Evolutionary conservation across 1,139 yeast genomes (phyloP), one percentile per base, ranked within the genome.

Genomic region (Pneumocystis oryctolagi): DNA sequence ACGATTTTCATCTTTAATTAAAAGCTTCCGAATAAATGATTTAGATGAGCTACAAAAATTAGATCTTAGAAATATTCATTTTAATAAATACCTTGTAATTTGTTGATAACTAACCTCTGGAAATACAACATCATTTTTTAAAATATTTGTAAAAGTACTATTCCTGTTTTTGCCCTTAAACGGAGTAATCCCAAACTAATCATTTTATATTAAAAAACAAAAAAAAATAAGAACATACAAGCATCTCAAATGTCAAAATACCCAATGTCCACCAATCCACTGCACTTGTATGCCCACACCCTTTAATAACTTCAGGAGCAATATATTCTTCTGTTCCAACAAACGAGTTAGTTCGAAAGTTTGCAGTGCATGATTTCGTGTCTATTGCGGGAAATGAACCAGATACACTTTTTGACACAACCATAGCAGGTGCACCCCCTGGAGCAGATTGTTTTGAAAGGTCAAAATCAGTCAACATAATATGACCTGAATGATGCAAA

Each of bases 211-310:
- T 57, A 35, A 57, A 57, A 57, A 9, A 35, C 9, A 25, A 35
- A 9, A 56, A 56, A 57, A 20, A 20, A 12, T 8, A 25, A 37
- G 20, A 35, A 14, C 59, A 35, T 39, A 57, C 59, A 56, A 92
- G 77, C 98, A 92, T 92, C 72, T 92, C 98, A 73, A 83, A 92
- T 32, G 89, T 78, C 69, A 92, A 80, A 47, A 92, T 89, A 1
- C 98, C 98, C 66, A 92, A 77, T 0, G 98, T 92, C 98, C 98
- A 92, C 98, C 98, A 92, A 74, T 92, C 98, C 20, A 92, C 98
- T 0, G 97, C 96, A 31, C 92, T 86, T 0, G 97, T 92, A 71
- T 92, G 98, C 0, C 98, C 98, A 68, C 90, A 88, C 1, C 98
- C 97, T 70, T 95, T 79, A 65, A 92, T 92, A 9, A 92, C 98